Conservation (phyloP, 306 rosid genomes). For the Cucumis sativus region DNA sequence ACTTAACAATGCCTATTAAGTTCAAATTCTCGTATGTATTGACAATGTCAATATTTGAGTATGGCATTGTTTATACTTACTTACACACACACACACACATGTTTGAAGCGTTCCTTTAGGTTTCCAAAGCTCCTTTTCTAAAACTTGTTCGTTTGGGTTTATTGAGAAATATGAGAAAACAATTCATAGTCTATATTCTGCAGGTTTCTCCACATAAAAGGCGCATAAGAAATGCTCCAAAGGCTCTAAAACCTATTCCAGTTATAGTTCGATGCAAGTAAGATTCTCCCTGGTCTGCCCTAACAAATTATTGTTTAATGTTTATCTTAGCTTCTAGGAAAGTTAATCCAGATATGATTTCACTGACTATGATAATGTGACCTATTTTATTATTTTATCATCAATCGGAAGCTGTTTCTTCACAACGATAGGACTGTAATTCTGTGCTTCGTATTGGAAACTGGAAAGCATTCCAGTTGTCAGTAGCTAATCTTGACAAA, state of each 20-base stretch:
- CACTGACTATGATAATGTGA: neutral
- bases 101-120: neutral
- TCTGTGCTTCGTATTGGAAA: neutral
- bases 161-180: neutral
- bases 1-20: too few relatives aligned
- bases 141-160: neutral
- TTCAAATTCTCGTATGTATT: neutral
- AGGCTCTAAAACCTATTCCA: conserved; percentile 67
- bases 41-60: neutral
- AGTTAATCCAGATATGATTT: neutral
- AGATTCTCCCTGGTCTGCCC: conserved; percentile 12
- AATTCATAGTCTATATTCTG: neutral
- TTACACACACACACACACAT: too few relatives aligned
- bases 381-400: neutral
- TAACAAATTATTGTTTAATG: neutral
- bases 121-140: neutral
- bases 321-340: neutral
- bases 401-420: neutral
- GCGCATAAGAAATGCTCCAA: conserved; percentile 76
- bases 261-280: conserved; percentile 72
- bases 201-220: conserved; percentile 36
- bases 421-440: neutral
- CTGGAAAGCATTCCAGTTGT: neutral
- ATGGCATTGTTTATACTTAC: neutral
- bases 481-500: too few relatives aligned